These are phyloP conservation scores for Ziziphus jujuba DNA, from an alignment of 306 rosid genomes.

Conservation along the genomic window DNA sequence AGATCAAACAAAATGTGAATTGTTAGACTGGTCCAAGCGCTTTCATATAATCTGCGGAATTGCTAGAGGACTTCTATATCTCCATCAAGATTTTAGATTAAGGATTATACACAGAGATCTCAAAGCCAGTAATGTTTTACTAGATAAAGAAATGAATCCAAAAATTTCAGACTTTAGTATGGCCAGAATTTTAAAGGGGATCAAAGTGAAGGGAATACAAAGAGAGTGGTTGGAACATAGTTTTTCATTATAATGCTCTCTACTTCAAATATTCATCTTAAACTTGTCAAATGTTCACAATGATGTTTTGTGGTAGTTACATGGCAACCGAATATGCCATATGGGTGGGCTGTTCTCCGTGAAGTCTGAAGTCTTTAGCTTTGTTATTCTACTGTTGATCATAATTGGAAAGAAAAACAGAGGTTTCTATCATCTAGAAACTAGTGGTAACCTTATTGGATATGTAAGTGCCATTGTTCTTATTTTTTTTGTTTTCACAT, in stretches of 20 bases:
- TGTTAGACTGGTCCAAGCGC: conserved; percentile 40
- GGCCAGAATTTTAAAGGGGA: conserved; percentile 49
- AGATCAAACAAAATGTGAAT: conserved; percentile 29
- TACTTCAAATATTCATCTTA: too few species aligned
- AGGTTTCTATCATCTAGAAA: conserved; percentile 14
- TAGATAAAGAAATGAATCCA: conserved; percentile 42
- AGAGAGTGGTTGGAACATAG: conserved; percentile 51
- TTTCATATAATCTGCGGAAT: conserved; percentile 50
- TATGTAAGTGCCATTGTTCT: conserved; percentile 21
- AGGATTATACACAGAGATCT: conserved; percentile 51
- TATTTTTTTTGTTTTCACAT: too few species aligned
- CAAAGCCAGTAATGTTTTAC: conserved; percentile 52
- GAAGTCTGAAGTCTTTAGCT: conserved; percentile 42
- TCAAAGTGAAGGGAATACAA: conserved; percentile 34
- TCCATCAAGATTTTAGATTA: conserved; percentile 56
- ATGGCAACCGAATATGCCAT: conserved; percentile 62
- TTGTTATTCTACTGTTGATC: conserved; percentile 28
- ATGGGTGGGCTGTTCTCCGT: conserved; percentile 48
- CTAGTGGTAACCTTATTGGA: conserved; percentile 23
- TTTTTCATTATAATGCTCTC: not conserved
- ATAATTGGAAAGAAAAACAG: conserved; percentile 33
- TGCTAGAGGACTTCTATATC: conserved; percentile 52
- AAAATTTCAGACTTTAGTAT: conserved; percentile 63
- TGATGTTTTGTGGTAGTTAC: conserved; percentile 35
- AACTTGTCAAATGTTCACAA: too few species aligned